phyloP scores from a whole-genome alignment of 2,329 filamentous ascomycete species.

The Calonectria honghensis region DNA sequence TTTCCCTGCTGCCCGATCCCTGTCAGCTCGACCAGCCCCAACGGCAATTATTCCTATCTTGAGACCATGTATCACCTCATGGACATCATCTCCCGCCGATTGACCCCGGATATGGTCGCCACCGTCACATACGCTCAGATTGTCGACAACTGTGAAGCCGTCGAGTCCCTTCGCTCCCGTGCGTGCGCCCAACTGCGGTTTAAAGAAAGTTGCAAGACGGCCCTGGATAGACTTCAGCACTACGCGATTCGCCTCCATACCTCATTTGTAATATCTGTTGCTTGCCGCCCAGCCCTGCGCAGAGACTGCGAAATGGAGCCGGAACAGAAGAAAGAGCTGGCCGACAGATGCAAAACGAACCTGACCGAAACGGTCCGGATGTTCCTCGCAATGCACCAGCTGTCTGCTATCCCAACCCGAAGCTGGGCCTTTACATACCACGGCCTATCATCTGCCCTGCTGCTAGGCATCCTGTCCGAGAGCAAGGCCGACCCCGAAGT shows the following conservation, averaged over 20 bases:
- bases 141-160: conserved; percentile 73
- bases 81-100: conserved; percentile 74
- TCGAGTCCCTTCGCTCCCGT: conserved; percentile 70
- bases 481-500: conserved; percentile 79
- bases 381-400: conserved; percentile 81
- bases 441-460: conserved; percentile 78
- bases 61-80: conserved; percentile 80
- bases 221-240: conserved; percentile 77
- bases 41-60: conserved; percentile 74
- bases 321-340: conserved; percentile 72
- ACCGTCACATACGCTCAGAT: conserved; percentile 73
- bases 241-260: conserved; percentile 80
- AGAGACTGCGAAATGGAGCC: conserved; percentile 71
- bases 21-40: conserved; percentile 62
- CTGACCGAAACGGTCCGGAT: conserved; percentile 80
- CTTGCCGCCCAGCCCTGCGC: conserved; percentile 77
- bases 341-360: conserved; percentile 76
- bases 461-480: conserved; percentile 78
- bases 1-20: conserved; percentile 74
- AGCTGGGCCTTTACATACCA: conserved; percentile 83
- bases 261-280: conserved; percentile 79
- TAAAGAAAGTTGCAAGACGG: conserved; percentile 79
- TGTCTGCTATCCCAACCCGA: conserved; percentile 79
- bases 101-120: conserved; percentile 73
- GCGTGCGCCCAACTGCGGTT: conserved; percentile 72